These are phyloP conservation scores for Panicum hallii DNA, from an alignment of 202 grass and related monocot genomes.

Conservation along the genomic window DNA sequence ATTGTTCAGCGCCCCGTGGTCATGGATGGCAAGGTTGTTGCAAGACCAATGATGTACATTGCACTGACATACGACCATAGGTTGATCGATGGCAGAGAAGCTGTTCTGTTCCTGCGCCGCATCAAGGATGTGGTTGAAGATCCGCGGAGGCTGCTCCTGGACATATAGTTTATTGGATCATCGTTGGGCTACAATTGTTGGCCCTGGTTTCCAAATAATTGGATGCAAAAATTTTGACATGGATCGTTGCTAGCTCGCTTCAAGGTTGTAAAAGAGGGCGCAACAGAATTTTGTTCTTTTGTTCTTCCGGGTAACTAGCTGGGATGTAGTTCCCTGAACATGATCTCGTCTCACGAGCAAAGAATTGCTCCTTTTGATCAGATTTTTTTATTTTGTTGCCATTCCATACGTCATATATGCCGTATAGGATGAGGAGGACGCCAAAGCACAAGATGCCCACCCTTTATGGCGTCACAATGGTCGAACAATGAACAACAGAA, in stretches of 20 bases:
- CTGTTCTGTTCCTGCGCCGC: constrained; percentile 84
- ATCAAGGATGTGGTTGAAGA: constrained; percentile 99
- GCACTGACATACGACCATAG: constrained; percentile 94
- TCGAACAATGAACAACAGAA: too few relatives aligned
- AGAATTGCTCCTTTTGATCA: not conserved
- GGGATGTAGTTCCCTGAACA: not conserved
- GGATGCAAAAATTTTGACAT: constrained; percentile 26
- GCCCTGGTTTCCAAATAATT: constrained; percentile 19
- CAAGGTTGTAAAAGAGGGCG: constrained; percentile 33
- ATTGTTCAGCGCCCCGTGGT: constrained; percentile 82
- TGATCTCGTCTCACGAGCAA: not conserved
- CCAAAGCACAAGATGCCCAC: too few relatives aligned
- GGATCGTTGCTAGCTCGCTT: constrained; percentile 5
- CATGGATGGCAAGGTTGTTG: constrained; percentile 62
- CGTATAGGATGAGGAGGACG: too few relatives aligned
- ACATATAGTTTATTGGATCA: constrained; percentile 56
- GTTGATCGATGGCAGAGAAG: constrained; percentile 95
- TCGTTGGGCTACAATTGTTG: not conserved
- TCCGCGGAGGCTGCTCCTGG: constrained; percentile 81
- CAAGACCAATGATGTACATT: constrained; percentile 92
- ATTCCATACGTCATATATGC: not conserved
- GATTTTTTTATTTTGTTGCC: not conserved
- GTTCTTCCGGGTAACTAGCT: not conserved
- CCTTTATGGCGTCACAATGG: too few relatives aligned
- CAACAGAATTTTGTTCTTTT: not conserved